phyloP scores from a whole-genome alignment of 2,329 filamentous ascomycete genomes.

The Trichoderma sp. region DNA sequence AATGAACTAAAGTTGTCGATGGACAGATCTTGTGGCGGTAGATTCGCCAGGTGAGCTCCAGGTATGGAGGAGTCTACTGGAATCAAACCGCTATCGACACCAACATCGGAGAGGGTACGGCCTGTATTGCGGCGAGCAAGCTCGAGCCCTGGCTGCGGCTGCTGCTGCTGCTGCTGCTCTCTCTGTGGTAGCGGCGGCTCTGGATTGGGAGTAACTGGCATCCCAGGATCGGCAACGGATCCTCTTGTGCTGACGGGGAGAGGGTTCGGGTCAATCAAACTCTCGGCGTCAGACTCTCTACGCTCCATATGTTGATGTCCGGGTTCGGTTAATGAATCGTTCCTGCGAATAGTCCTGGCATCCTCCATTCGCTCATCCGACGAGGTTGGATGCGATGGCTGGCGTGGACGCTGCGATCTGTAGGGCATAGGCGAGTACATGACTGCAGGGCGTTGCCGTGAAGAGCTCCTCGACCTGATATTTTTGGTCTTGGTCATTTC shows the following conservation, averaged over 20 bases:
- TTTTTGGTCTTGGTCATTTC: constrained; percentile 8
- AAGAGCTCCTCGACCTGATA: constrained; percentile 3
- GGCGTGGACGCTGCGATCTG: constrained; percentile 1
- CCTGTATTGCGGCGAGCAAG: neutral
- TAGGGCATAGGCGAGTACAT: constrained; percentile 13
- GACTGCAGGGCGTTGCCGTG: constrained; percentile 16
- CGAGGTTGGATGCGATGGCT: neutral
- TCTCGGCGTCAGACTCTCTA: constrained; percentile 13
- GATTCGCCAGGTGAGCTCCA: neutral
- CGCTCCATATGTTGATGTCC: neutral
- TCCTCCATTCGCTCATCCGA: neutral
- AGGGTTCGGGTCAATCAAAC: constrained; percentile 14
- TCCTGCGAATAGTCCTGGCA: neutral
- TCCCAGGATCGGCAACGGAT: neutral
- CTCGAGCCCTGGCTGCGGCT: neutral
- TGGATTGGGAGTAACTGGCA: neutral
- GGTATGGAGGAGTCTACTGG: constrained; percentile 21
- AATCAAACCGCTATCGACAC: constrained; percentile 23
- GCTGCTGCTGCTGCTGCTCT: neutral
- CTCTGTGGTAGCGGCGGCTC: neutral
- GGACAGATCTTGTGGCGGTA: constrained; percentile 34
- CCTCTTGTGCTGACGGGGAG: neutral
- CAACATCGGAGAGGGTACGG: neutral
- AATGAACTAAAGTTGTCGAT: constrained; percentile 49
- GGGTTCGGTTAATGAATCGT: neutral